These are phyloP conservation scores for Phyllosticta paracitricarpa DNA, from an alignment of 2,329 filamentous ascomycete species.

Conservation along the genomic window DNA sequence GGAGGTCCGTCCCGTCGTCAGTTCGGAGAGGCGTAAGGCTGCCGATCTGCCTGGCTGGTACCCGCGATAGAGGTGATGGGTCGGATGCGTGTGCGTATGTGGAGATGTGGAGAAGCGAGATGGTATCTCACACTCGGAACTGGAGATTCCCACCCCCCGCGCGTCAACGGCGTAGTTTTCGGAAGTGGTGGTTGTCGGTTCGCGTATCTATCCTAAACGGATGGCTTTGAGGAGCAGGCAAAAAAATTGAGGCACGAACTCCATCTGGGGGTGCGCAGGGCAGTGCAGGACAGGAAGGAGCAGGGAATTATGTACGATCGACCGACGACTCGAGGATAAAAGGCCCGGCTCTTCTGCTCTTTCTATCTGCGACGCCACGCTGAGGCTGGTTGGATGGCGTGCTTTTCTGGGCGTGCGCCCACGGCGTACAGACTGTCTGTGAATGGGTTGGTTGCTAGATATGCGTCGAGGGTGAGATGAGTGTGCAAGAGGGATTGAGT, in stretches of 20 bases:
- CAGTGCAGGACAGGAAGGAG: background rate
- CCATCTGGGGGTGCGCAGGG: conserved; percentile 16
- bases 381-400: background rate
- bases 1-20: background rate
- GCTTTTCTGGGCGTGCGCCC: background rate
- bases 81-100: background rate
- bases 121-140: background rate
- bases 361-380: background rate
- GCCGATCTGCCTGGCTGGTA: background rate
- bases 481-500: background rate
- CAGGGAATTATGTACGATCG: background rate
- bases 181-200: background rate
- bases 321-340: background rate
- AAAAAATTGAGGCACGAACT: conserved; percentile 24
- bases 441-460: background rate
- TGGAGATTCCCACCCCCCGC: background rate
- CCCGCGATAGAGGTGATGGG: background rate
- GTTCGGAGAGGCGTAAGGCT: background rate
- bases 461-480: background rate
- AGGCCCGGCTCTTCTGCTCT: background rate
- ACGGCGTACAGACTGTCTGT: background rate
- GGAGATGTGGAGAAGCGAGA: background rate
- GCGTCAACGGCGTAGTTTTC: background rate
- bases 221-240: conserved; percentile 26
- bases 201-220: conserved; percentile 11